Conservation (phyloP, 2,329 filamentous ascomycete genomes). For the Apiospora sp. region DNA sequence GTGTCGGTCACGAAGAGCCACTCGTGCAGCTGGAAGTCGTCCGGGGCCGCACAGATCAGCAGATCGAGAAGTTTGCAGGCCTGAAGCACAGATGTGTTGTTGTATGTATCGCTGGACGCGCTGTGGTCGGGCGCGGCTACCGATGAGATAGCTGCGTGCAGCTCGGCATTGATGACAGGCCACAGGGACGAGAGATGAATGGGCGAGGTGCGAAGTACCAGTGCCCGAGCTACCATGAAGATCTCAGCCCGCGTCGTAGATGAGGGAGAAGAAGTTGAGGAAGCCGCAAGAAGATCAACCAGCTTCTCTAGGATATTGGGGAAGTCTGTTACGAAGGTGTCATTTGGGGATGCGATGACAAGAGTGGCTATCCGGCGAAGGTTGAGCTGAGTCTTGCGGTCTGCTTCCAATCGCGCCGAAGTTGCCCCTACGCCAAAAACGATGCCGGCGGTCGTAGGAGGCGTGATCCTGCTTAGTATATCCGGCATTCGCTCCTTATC, state of each 20-base stretch:
- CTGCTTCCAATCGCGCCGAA: slow-evolving; percentile 91
- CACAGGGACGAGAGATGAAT: slow-evolving; percentile 85
- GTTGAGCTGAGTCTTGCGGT: slow-evolving; percentile 90
- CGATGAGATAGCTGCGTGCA: slow-evolving; percentile 81
- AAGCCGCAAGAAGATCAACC: slow-evolving; percentile 85
- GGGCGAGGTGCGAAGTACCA: slow-evolving; percentile 80
- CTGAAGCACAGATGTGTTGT: slow-evolving; percentile 80
- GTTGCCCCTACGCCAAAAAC: slow-evolving; percentile 98
- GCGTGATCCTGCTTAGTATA: slow-evolving; percentile 77
- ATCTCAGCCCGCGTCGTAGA: slow-evolving; percentile 88
- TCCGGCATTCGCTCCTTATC: slow-evolving; percentile 92
- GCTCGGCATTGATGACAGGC: slow-evolving; percentile 87
- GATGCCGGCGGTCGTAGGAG: slow-evolving; percentile 92
- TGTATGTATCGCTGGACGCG: slow-evolving; percentile 74
- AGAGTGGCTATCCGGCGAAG: slow-evolving; percentile 83
- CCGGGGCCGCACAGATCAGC: slow-evolving; percentile 84
- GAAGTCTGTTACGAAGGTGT: slow-evolving; percentile 82
- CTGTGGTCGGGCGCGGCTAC: slow-evolving; percentile 73
- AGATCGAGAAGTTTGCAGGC: slow-evolving; percentile 93
- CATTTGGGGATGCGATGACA: slow-evolving; percentile 77
- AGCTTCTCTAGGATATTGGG: slow-evolving; percentile 80
- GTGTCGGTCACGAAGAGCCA: slow-evolving; percentile 98
- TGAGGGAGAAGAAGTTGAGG: slow-evolving; percentile 88
- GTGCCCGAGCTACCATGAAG: slow-evolving; percentile 84
- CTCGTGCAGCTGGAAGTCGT: slow-evolving; percentile 97